Conservation (phyloP, 2,329 filamentous ascomycete genomes). For the Cercospora berteroae region DNA sequence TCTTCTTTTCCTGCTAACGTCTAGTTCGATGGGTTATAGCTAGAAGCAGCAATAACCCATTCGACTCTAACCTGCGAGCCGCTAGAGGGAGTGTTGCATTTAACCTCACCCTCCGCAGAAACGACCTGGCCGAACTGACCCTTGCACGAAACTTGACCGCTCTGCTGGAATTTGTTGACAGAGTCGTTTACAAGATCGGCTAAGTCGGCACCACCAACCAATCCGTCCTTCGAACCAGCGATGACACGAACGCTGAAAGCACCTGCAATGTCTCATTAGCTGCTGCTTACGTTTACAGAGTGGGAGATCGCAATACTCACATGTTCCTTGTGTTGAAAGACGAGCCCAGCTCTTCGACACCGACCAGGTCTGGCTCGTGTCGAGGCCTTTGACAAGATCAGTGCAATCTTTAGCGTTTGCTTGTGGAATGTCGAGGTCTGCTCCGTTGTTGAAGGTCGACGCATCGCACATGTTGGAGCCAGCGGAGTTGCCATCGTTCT, state of each 20-base stretch:
- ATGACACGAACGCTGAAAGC: conserved; percentile 14
- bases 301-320: not conserved
- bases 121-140: conserved; percentile 5
- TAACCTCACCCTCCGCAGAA: conserved; percentile 11
- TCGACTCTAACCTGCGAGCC: conserved; percentile 4
- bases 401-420: not conserved
- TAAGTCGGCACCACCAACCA: conserved; percentile 13
- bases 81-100: not conserved
- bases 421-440: not conserved
- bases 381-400: not conserved
- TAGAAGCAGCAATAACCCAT: conserved; percentile 6
- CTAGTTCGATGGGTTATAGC: conserved; percentile 15
- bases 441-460: conserved; percentile 15
- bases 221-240: not conserved
- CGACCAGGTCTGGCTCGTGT: not conserved
- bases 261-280: not conserved
- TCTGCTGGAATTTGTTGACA: not conserved
- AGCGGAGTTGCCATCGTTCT: conserved; percentile 1
- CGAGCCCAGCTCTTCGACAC: conserved; percentile 10
- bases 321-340: not conserved
- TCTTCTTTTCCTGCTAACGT: not conserved
- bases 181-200: conserved; percentile 11
- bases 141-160: not conserved
- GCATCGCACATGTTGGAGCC: conserved; percentile 14
- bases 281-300: too few relatives aligned